phyloP scores from a whole-genome alignment of 2,329 filamentous ascomycete genomes.

The Balansia obtecta region DNA sequence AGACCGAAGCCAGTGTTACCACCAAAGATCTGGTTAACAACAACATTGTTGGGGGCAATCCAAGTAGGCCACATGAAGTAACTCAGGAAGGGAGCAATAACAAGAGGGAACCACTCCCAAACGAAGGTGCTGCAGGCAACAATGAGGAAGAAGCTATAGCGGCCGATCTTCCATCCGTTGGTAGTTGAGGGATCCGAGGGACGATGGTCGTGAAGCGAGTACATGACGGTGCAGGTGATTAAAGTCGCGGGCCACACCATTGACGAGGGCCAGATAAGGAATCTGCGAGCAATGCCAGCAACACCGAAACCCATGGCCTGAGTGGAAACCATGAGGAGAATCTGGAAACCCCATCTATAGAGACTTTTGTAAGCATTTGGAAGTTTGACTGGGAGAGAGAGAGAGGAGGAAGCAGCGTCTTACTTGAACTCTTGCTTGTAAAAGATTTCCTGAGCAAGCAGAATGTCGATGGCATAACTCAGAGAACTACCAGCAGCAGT shows the following conservation, averaged over 20 bases:
- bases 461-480: conserved; percentile 28
- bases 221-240: conserved; percentile 50
- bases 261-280: conserved; percentile 46
- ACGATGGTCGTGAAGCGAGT: conserved; percentile 50
- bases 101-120: conserved; percentile 48
- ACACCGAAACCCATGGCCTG: conserved; percentile 53
- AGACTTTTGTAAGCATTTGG: conserved; percentile 12
- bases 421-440: conserved; percentile 37
- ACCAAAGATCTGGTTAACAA: conserved; percentile 55
- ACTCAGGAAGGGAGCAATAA: conserved; percentile 45
- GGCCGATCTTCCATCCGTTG: conserved; percentile 46
- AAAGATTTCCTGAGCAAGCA: conserved; percentile 31
- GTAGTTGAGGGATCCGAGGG: conserved; percentile 35
- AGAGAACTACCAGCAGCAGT: conserved; percentile 23
- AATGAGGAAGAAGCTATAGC: conserved; percentile 45
- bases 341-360: conserved; percentile 36
- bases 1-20: conserved; percentile 48
- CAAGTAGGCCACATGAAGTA: conserved; percentile 49
- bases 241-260: conserved; percentile 54
- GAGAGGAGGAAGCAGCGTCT: background rate
- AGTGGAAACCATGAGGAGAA: conserved; percentile 47
- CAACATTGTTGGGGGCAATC: conserved; percentile 47
- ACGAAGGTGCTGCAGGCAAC: conserved; percentile 36
- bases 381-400: too few species aligned
- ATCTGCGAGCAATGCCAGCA: conserved; percentile 45